These are phyloP conservation scores for Lentinus tigrinus DNA, from an alignment of 768 basidiomycete species.

Conservation along the genomic window DNA sequence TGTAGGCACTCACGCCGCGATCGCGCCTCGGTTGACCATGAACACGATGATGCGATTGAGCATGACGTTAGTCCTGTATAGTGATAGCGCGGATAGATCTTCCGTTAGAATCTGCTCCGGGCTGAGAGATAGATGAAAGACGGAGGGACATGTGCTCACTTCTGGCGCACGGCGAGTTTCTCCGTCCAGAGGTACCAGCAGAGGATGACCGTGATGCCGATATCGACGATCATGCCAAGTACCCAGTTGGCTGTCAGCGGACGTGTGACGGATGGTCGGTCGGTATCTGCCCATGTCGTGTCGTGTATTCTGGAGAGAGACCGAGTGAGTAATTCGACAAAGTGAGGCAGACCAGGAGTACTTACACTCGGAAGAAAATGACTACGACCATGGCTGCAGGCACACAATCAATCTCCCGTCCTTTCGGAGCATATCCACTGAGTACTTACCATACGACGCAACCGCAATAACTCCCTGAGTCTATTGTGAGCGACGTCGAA, in stretches of 20 bases:
- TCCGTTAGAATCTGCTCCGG: not conserved
- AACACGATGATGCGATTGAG: slow-evolving; percentile 9
- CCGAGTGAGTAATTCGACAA: not conserved
- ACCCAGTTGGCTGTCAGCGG: slow-evolving; percentile 6
- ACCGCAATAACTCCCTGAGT: not conserved
- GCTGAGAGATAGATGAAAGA: not conserved
- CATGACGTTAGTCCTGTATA: slow-evolving; percentile 2
- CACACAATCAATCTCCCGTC: not conserved
- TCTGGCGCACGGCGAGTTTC: not conserved
- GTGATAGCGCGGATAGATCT: too few species aligned
- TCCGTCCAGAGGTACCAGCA: slow-evolving; percentile 12
- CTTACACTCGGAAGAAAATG: not conserved
- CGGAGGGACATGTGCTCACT: not conserved
- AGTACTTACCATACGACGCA: slow-evolving; percentile 6
- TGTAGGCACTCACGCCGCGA: slow-evolving; percentile 3
- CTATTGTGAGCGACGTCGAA: not conserved
- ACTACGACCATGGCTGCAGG: not conserved
- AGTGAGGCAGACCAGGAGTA: not conserved
- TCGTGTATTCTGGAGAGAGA: not conserved
- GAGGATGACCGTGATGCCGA: slow-evolving; percentile 1
- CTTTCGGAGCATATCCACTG: not conserved
- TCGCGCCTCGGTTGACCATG: slow-evolving; percentile 6
- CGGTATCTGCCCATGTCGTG: not conserved
- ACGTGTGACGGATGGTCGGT: not conserved
- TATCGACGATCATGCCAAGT: slow-evolving; percentile 7